Evolutionary conservation across 208 protist species (phyloP).

Genomic region (Sergeia podlipaevii): DNA sequence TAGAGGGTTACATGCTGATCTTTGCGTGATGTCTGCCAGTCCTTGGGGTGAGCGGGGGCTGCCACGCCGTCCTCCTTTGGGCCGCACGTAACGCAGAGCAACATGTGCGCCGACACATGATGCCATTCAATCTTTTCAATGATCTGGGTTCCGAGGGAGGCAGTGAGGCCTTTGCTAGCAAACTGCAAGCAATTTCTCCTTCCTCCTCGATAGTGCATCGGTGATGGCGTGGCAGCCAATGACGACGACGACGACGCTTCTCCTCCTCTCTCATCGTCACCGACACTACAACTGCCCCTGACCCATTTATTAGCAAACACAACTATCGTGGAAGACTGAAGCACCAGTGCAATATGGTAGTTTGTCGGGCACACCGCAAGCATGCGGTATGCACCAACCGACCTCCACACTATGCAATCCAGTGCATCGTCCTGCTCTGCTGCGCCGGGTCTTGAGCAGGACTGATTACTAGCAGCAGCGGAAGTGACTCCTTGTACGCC

Average conservation of each 20-base stretch:
- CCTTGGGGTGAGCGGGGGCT: no score
- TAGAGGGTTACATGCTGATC: slow-evolving; percentile 70
- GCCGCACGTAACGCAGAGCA: slow-evolving; percentile 78
- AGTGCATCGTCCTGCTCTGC: neutral
- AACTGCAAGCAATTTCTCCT: slow-evolving; percentile 6
- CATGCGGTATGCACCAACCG: slow-evolving; percentile 48
- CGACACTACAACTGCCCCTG: neutral
- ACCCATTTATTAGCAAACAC: slow-evolving; percentile 47
- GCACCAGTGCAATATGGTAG: slow-evolving; percentile 55
- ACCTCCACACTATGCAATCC: slow-evolving; percentile 57
- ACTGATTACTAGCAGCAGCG: neutral
- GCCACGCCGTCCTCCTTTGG: no score
- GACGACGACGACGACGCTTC: neutral
- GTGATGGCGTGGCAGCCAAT: neutral
- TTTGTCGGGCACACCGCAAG: slow-evolving; percentile 65
- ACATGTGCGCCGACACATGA: slow-evolving; percentile 46
- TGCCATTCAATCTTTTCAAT: slow-evolving; percentile 62
- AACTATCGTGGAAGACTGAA: slow-evolving; percentile 43
- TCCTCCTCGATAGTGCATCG: neutral
- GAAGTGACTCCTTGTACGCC: neutral
- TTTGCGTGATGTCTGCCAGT: no score
- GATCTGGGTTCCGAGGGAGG: slow-evolving; percentile 43
- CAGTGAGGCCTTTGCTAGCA: slow-evolving; percentile 43
- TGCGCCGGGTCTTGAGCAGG: neutral
- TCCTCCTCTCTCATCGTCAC: neutral